Percentiles rank a stretch among this genome's conserved stretches.
Evolutionary conservation across 768 basidiomycete species (phyloP).

Genomic region (Mycena kentingensis): DNA sequence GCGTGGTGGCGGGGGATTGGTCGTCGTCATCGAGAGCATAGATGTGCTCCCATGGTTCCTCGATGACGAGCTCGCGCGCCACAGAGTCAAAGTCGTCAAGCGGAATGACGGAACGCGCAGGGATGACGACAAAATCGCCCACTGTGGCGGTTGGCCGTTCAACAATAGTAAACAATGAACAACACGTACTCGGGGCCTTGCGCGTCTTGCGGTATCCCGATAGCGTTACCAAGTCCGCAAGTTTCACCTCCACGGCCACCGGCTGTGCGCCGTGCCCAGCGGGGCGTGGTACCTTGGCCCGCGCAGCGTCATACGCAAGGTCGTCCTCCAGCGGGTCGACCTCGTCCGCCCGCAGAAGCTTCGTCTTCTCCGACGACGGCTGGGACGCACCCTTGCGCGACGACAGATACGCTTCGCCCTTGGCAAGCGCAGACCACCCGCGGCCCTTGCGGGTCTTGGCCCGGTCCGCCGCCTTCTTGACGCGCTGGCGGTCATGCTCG

Average conservation of each 20-base stretch:
- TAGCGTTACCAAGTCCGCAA: slow-evolving; percentile 36
- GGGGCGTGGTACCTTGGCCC: slow-evolving; percentile 14
- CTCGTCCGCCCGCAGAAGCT: slow-evolving; percentile 19
- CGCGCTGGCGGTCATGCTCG: slow-evolving; percentile 51
- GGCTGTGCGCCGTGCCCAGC: slow-evolving; percentile 9
- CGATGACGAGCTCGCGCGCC: slow-evolving; percentile 41
- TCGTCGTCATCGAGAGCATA: slow-evolving; percentile 42
- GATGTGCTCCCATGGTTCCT: slow-evolving; percentile 65
- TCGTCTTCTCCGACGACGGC: slow-evolving; percentile 21
- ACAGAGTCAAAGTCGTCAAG: slow-evolving; percentile 54
- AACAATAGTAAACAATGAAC: slow-evolving; percentile 2
- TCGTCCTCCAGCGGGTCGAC: slow-evolving; percentile 20
- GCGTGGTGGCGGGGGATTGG: slow-evolving; percentile 11
- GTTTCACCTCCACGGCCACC: slow-evolving; percentile 36
- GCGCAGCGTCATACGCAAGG: slow-evolving; percentile 7
- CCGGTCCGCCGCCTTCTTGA: slow-evolving; percentile 45
- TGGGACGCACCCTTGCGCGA: slow-evolving; percentile 19
- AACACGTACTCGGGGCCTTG: slow-evolving; percentile 43
- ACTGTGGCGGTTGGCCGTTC: slow-evolving; percentile 30
- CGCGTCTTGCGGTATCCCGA: slow-evolving; percentile 40
- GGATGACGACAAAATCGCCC: slow-evolving; percentile 60
- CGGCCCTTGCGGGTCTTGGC: slow-evolving; percentile 38
- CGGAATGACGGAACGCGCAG: slow-evolving; percentile 56
- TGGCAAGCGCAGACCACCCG: slow-evolving; percentile 19
- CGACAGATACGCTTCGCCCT: slow-evolving; percentile 16